Percentiles rank a stretch among this genome's conserved stretches.
These are phyloP conservation scores for Psilocybe cyanescens DNA, from an alignment of 768 basidiomycete genomes.

Conservation along the genomic window DNA sequence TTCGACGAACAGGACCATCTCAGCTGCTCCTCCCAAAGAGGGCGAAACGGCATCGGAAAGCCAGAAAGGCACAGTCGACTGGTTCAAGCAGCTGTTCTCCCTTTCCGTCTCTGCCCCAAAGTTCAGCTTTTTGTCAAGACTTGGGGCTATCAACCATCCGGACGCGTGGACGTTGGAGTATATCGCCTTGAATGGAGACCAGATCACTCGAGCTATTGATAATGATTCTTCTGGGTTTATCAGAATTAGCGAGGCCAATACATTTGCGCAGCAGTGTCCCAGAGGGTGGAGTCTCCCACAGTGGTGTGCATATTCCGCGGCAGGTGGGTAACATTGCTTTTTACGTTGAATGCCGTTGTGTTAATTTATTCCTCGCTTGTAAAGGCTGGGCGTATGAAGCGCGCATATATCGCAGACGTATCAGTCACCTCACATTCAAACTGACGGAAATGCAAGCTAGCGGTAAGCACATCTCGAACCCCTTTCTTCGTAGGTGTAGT, in stretches of 20 bases:
- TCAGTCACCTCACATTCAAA: conserved; percentile 16
- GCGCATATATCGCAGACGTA: conserved; percentile 23
- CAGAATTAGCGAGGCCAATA: conserved; percentile 27
- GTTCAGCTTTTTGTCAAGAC: conserved; percentile 2
- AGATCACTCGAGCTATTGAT: conserved; percentile 22
- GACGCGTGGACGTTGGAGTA: conserved; percentile 25
- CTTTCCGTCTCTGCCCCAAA: neutral
- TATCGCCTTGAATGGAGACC: conserved; percentile 13
- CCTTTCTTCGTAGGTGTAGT: too few species aligned
- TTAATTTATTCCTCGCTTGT: neutral
- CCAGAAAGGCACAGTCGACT: neutral
- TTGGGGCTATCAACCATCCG: conserved; percentile 12
- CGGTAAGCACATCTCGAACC: conserved; percentile 1
- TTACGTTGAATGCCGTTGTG: neutral
- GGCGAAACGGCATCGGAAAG: neutral
- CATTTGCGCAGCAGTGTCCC: conserved; percentile 21
- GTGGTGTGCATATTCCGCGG: conserved; percentile 25
- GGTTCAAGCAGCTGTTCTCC: neutral
- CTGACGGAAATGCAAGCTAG: conserved; percentile 20
- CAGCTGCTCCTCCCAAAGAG: neutral
- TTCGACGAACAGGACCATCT: neutral
- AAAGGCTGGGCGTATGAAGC: conserved; percentile 25
- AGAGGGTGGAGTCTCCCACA: conserved; percentile 24
- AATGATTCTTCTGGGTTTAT: conserved; percentile 24
- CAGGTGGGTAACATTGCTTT: conserved; percentile 15